Conservation (phyloP, 495 filamentous ascomycete genomes). For the Hypoxylon cercidicola region DNA sequence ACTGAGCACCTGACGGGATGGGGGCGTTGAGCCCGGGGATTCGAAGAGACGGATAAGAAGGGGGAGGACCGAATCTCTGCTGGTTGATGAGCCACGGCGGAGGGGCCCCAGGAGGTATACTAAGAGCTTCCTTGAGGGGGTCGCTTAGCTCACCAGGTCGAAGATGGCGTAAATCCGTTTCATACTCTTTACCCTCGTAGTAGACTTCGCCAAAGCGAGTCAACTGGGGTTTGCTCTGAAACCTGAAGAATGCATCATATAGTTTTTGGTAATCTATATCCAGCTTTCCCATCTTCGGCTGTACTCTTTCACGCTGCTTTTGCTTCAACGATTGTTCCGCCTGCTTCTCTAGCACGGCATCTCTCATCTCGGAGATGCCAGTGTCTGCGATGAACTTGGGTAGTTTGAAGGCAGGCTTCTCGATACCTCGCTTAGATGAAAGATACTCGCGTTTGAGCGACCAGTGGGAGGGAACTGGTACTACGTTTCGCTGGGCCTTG, state of each 20-base stretch:
- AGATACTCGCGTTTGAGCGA: slow-evolving; percentile 95
- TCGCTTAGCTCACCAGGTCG: slow-evolving; percentile 91
- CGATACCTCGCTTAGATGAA: slow-evolving; percentile 93
- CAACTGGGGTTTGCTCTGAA: slow-evolving; percentile 93
- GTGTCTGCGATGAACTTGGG: slow-evolving; percentile 98
- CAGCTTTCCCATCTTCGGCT: slow-evolving; percentile 95
- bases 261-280: slow-evolving; percentile 99
- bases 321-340: slow-evolving; percentile 89
- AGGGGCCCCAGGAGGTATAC: slow-evolving; percentile 92
- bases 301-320: slow-evolving; percentile 93
- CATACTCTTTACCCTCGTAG: slow-evolving; percentile 98
- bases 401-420: slow-evolving; percentile 91
- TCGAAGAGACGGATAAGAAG: slow-evolving; percentile 90
- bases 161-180: slow-evolving; percentile 91
- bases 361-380: slow-evolving; percentile 96
- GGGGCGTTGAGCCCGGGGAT: slow-evolving; percentile 97
- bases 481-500: slow-evolving; percentile 94
- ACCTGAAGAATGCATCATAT: slow-evolving; percentile 97
- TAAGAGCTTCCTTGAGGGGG: slow-evolving; percentile 89
- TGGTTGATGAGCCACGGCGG: slow-evolving; percentile 98
- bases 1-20: slow-evolving; percentile 88
- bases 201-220: slow-evolving; percentile 98
- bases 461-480: slow-evolving; percentile 95
- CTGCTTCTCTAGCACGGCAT: slow-evolving; percentile 95
- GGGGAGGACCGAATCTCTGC: slow-evolving; percentile 91